A percentile compares a stretch with the other conserved stretches of the same genome.
These are phyloP conservation scores for Parathielavia hyrcaniae DNA, from an alignment of 495 filamentous ascomycete genomes.

Conservation along the genomic window DNA sequence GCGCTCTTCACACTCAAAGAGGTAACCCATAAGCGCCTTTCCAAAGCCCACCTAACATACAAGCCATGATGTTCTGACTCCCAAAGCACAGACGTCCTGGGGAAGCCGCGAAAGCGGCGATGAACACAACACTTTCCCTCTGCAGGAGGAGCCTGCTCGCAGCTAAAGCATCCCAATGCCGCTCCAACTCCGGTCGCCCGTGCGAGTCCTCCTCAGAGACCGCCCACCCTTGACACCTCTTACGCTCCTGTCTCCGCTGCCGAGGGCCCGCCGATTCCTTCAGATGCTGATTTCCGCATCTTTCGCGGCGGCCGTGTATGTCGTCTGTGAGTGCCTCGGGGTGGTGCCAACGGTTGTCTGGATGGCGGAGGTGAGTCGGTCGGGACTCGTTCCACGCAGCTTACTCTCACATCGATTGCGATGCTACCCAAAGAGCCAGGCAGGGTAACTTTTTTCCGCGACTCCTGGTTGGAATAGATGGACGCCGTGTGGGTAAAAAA, in stretches of 20 bases:
- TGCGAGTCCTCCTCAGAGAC: too few relatives aligned
- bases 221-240: too few relatives aligned
- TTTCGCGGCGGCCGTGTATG: too few relatives aligned
- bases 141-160: constrained; percentile 45
- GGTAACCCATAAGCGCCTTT: constrained; percentile 41
- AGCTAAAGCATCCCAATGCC: constrained; percentile 46
- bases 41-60: not conserved
- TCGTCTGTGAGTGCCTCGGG: too few relatives aligned
- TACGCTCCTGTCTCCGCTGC: too few relatives aligned
- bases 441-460: too few relatives aligned
- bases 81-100: constrained; percentile 55
- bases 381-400: not conserved
- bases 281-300: too few relatives aligned
- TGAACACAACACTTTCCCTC: constrained; percentile 52
- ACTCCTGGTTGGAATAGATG: too few relatives aligned
- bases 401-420: not conserved
- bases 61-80: not conserved
- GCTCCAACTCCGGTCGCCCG: not conserved
- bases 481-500: not conserved
- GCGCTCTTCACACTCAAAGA: constrained; percentile 63
- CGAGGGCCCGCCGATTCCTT: too few relatives aligned
- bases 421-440: too few relatives aligned
- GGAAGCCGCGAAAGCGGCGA: constrained; percentile 63
- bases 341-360: too few relatives aligned
- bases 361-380: too few relatives aligned